Evolutionary conservation across 805 yeast genomes (phyloP).

Genomic region (Starmerella asiatica): DNA sequence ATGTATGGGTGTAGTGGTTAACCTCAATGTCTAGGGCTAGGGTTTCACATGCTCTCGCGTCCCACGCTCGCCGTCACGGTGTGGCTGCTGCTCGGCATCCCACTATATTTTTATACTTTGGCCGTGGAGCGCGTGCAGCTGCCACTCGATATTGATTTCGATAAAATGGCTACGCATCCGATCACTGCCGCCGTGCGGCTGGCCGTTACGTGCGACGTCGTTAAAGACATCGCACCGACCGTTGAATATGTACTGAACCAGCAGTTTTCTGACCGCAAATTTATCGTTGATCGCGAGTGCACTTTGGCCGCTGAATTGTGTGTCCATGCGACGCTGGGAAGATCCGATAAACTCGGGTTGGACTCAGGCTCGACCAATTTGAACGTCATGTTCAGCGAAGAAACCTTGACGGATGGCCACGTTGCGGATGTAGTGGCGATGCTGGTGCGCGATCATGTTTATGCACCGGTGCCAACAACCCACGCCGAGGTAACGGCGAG

Average conservation of each 20-base stretch:
- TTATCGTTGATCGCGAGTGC: conserved; percentile 13
- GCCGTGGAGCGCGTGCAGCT: conserved; percentile 48
- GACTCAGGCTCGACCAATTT: conserved; percentile 33
- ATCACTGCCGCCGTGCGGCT: conserved; percentile 23
- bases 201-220: conserved; percentile 27
- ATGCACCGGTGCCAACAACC: conserved; percentile 18
- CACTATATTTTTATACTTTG: conserved; percentile 50
- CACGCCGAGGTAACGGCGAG: conserved; percentile 28
- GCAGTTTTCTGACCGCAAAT: conserved; percentile 17
- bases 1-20: too few species aligned
- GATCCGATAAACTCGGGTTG: conserved; percentile 34
- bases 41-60: not conserved
- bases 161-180: conserved; percentile 17
- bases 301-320: conserved; percentile 28
- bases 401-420: conserved; percentile 41
- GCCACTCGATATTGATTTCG: conserved; percentile 32
- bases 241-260: conserved; percentile 36
- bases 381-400: conserved; percentile 31
- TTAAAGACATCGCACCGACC: conserved; percentile 57
- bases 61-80: conserved; percentile 12
- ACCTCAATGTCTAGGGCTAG: too few species aligned
- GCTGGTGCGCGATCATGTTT: conserved; percentile 35
- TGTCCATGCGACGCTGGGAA: conserved; percentile 28
- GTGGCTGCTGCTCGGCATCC: conserved; percentile 28
- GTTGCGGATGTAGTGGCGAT: conserved; percentile 51